These are phyloP conservation scores for Vaccinium vitisidaea DNA, from an alignment of 148 eudicot species.

Conservation along the genomic window DNA sequence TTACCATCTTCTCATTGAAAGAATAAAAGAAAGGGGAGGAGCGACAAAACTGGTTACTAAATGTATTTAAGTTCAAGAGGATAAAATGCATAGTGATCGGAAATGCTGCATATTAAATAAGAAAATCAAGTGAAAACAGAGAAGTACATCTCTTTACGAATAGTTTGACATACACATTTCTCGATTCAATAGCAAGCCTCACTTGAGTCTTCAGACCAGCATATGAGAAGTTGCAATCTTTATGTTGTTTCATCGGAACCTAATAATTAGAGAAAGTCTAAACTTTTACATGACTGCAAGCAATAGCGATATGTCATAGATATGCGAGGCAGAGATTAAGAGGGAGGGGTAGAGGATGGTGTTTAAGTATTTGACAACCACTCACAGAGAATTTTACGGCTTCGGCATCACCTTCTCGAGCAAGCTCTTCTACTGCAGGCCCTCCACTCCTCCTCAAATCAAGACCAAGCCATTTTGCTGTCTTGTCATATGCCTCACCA, in stretches of 20 bases:
- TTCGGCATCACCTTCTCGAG: constrained; percentile 77
- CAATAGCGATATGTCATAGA: background rate
- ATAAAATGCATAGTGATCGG: background rate
- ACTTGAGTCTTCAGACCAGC: constrained; percentile 99
- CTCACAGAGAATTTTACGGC: constrained; percentile 66
- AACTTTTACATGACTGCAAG: constrained; percentile 5
- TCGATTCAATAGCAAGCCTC: constrained; percentile 79
- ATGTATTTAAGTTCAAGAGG: background rate
- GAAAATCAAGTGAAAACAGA: constrained; percentile 1
- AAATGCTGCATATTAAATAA: background rate
- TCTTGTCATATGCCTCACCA: constrained; percentile 98
- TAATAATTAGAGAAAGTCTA: constrained; percentile 25
- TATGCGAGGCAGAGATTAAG: background rate
- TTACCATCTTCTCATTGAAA: background rate
- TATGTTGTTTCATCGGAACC: constrained; percentile 97
- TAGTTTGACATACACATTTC: constrained; percentile 60
- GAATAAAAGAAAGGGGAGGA: background rate
- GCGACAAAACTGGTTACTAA: background rate
- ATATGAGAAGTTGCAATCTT: constrained; percentile 97
- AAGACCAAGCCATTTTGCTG: constrained; percentile 98
- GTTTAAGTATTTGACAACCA: constrained; percentile 3
- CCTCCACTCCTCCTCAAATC: constrained; percentile 96
- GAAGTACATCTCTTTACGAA: background rate
- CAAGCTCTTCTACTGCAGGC: constrained; percentile 93
- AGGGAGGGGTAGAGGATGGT: background rate